These are phyloP conservation scores for Solanum rostratum DNA, from an alignment of 257 asterid genomes.

Conservation along the genomic window DNA sequence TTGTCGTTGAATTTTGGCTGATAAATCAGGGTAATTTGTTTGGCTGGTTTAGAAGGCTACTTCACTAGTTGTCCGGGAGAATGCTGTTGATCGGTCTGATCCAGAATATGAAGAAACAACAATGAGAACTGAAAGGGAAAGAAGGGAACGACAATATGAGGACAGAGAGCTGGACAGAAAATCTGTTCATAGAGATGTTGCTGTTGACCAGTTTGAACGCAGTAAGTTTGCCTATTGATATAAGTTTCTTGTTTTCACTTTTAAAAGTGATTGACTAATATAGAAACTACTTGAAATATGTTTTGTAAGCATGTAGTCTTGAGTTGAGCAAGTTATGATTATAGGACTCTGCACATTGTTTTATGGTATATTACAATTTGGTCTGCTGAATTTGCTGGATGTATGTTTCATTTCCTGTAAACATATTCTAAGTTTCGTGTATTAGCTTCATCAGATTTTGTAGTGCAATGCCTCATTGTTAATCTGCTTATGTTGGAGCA, in stretches of 20 bases:
- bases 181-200: constrained; percentile 33
- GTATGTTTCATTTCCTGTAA: neutral
- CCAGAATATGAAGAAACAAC: constrained; percentile 17
- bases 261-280: neutral
- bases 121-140: constrained; percentile 22
- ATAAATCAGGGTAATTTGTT: constrained; percentile 4
- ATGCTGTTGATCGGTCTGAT: constrained; percentile 26
- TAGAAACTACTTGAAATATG: neutral
- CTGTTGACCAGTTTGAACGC: constrained; percentile 39
- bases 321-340: neutral
- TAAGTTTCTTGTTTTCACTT: neutral
- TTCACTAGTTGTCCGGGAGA: constrained; percentile 33
- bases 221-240: constrained; percentile 28
- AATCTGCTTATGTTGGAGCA: constrained; percentile 17
- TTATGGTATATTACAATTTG: neutral
- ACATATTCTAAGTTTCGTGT: neutral
- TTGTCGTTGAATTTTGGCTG: constrained; percentile 1
- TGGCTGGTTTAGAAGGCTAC: constrained; percentile 43
- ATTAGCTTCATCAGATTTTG: neutral
- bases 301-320: neutral
- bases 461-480: neutral
- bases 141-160: constrained; percentile 39
- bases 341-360: neutral
- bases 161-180: constrained; percentile 32
- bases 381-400: neutral